Evolutionary conservation across 345 rosid genomes (phyloP).

Genomic region (Pugionium cornutum): DNA sequence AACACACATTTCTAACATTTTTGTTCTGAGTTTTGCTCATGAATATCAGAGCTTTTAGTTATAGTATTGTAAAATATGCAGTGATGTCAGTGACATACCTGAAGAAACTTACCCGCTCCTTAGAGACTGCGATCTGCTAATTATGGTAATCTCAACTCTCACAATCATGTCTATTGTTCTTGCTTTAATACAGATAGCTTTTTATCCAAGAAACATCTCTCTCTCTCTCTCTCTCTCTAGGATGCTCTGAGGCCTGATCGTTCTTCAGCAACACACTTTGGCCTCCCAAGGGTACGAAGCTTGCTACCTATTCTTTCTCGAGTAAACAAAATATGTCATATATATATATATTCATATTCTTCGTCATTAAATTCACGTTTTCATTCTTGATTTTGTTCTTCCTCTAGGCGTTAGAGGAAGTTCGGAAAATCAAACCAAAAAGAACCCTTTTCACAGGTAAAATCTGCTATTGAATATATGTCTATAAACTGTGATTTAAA

Average conservation of each 20-base stretch:
- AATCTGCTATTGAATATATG: neutral
- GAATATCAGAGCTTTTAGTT: conserved; percentile 6
- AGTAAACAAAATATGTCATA: neutral
- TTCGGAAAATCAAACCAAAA: conserved; percentile 77
- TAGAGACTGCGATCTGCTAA: conserved; percentile 63
- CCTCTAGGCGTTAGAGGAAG: conserved; percentile 79
- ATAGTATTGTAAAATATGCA: conserved; percentile 41
- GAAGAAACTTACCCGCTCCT: conserved; percentile 89
- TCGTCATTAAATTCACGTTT: neutral
- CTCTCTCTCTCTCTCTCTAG: conserved; percentile 41
- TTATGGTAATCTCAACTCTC: conserved; percentile 52
- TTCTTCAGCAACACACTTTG: conserved; percentile 88
- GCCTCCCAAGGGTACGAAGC: conserved; percentile 78
- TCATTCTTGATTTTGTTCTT: neutral
- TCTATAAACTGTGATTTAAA: neutral
- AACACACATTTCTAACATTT: neutral
- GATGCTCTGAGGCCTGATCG: conserved; percentile 89
- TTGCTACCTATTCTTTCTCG: neutral
- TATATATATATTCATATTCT: neutral
- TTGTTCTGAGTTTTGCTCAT: neutral
- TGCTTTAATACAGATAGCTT: conserved; percentile 20
- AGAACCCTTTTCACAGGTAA: conserved; percentile 86
- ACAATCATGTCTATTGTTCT: conserved; percentile 3
- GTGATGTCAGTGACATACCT: conserved; percentile 90
- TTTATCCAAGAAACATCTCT: conserved; percentile 19